phyloP scores from a whole-genome alignment of 129 eudicot genomes.

The Helianthus tuberosus region DNA sequence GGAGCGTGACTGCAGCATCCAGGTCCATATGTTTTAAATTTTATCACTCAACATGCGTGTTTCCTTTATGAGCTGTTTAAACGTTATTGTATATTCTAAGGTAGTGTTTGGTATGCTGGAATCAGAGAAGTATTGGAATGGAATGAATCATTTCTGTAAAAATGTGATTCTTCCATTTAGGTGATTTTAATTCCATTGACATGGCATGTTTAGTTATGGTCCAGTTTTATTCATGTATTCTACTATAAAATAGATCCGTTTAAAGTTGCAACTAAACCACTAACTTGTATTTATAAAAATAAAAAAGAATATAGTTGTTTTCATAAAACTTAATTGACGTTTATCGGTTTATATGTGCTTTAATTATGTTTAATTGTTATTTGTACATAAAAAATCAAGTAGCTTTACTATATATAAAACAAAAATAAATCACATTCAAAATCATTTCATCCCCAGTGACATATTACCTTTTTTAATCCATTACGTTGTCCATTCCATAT shows the following conservation, averaged over 20 bases:
- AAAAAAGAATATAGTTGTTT: background rate
- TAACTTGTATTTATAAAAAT: background rate
- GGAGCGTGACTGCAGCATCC: constrained; percentile 99
- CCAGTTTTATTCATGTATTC: background rate
- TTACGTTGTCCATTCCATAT: background rate
- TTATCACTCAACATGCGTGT: constrained; percentile 1
- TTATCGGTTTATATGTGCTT: background rate
- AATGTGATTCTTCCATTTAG: constrained; percentile 1
- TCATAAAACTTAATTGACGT: background rate
- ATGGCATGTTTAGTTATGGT: background rate
- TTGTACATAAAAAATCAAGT: background rate
- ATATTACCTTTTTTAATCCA: background rate
- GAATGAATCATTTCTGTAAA: background rate
- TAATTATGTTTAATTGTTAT: background rate
- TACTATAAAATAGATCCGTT: background rate
- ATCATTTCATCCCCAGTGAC: background rate
- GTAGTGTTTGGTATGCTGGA: constrained; percentile 4
- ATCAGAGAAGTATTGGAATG: background rate
- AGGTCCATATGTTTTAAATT: constrained; percentile 44
- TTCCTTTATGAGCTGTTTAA: constrained; percentile 11
- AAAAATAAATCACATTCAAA: background rate
- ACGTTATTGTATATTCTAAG: constrained; percentile 5
- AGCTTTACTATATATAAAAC: background rate
- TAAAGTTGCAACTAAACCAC: background rate
- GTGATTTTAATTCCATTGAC: background rate